A percentile compares a stretch with the other conserved stretches of the same genome.
These are phyloP conservation scores for Amanita fuliginea DNA, from an alignment of 768 basidiomycete genomes.

Conservation along the genomic window DNA sequence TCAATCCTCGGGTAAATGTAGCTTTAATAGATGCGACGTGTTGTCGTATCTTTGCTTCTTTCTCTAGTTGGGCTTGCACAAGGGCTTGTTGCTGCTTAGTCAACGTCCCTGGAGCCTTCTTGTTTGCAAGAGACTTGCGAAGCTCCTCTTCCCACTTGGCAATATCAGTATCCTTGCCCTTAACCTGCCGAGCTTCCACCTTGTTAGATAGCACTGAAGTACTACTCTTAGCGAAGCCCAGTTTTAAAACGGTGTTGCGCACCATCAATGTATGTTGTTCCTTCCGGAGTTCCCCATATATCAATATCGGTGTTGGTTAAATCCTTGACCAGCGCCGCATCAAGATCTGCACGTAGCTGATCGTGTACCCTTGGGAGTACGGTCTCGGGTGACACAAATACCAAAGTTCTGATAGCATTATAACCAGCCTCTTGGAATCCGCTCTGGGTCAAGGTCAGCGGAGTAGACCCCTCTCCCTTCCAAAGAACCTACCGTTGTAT, in stretches of 20 bases:
- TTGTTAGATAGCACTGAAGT: slow-evolving; percentile 55
- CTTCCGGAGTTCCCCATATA: slow-evolving; percentile 81
- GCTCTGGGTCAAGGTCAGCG: slow-evolving; percentile 16
- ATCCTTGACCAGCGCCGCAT: slow-evolving; percentile 41
- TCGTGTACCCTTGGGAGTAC: slow-evolving; percentile 63
- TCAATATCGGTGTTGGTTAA: slow-evolving; percentile 68
- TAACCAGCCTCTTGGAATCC: slow-evolving; percentile 62
- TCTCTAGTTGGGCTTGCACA: slow-evolving; percentile 74
- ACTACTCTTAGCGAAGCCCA: neutral
- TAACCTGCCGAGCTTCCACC: slow-evolving; percentile 36
- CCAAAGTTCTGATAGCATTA: slow-evolving; percentile 61
- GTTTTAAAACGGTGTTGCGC: slow-evolving; percentile 9
- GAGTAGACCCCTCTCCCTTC: neutral
- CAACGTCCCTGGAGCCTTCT: slow-evolving; percentile 52
- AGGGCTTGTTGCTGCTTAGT: slow-evolving; percentile 81
- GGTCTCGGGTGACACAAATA: slow-evolving; percentile 64
- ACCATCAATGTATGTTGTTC: slow-evolving; percentile 78
- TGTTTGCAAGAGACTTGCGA: slow-evolving; percentile 73
- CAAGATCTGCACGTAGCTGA: slow-evolving; percentile 57
- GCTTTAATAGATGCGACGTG: slow-evolving; percentile 44
- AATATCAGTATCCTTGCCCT: slow-evolving; percentile 83
- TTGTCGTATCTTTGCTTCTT: slow-evolving; percentile 60
- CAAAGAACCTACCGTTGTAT: slow-evolving; percentile 31
- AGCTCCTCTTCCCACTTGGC: slow-evolving; percentile 94
- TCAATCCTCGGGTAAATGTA: slow-evolving; percentile 54